These are phyloP conservation scores for Penicillium angulare DNA, from an alignment of 495 filamentous ascomycete genomes.

Conservation along the genomic window DNA sequence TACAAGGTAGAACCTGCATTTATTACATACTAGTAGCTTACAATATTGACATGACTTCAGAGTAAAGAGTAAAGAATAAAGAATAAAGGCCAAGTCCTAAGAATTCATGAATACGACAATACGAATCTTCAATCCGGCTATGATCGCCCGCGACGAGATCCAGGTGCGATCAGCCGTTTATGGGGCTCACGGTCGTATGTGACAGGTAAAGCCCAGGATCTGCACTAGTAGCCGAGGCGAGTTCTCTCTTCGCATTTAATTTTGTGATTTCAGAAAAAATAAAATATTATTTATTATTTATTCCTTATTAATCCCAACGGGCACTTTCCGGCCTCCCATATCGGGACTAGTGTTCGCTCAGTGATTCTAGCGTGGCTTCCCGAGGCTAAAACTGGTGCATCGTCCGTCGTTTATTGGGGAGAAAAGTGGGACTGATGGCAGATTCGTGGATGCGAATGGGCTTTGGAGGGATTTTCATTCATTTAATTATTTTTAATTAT, in stretches of 20 bases:
- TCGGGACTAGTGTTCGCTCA: constrained; percentile 17
- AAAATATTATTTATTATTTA: no score
- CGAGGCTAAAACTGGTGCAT: not conserved
- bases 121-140: no score
- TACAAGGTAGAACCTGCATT: not conserved
- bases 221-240: constrained; percentile 33
- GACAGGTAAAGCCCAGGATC: constrained; percentile 36
- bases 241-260: no score
- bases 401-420: not conserved
- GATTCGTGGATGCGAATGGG: no score
- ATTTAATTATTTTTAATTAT: not conserved
- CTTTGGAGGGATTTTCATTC: no score
- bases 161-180: constrained; percentile 30
- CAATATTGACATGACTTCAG: no score
- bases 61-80: not conserved
- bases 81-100: no score
- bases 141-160: constrained; percentile 12
- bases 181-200: constrained; percentile 23
- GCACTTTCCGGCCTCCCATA: constrained; percentile 27
- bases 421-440: no score
- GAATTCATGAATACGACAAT: not conserved
- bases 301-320: no score
- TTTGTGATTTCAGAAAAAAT: not conserved
- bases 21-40: no score
- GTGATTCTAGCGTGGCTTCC: no score